Percentiles rank a stretch among this genome's conserved stretches.
Evolutionary conservation across 1,284 basidiomycete genomes (phyloP).

Genomic region (Farysia itapuensis): DNA sequence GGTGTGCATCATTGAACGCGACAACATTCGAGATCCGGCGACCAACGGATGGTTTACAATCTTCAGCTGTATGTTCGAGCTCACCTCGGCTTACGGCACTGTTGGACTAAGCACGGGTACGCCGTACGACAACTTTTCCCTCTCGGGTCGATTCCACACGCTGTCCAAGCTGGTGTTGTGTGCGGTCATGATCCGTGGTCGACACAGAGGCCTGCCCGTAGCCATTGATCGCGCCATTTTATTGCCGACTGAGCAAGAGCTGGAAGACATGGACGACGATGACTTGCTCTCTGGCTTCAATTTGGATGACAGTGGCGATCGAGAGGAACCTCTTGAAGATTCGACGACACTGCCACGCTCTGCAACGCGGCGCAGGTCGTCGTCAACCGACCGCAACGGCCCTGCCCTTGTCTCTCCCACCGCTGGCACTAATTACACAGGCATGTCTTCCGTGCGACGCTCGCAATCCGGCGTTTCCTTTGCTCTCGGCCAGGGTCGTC

Average conservation of each 20-base stretch:
- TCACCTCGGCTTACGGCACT: slow-evolving; percentile 72
- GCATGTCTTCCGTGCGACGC: slow-evolving; percentile 6
- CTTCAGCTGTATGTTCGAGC: slow-evolving; percentile 71
- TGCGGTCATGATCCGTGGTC: slow-evolving; percentile 84
- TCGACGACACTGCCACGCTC: too few species aligned
- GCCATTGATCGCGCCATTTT: slow-evolving; percentile 79
- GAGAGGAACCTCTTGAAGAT: too few species aligned
- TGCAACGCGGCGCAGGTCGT: too few species aligned
- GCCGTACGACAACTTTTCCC: slow-evolving; percentile 68
- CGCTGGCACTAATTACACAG: too few species aligned
- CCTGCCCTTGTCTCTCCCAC: too few species aligned
- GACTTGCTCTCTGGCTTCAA: too few species aligned
- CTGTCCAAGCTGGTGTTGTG: slow-evolving; percentile 81
- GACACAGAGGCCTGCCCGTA: slow-evolving; percentile 75
- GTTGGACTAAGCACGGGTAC: slow-evolving; percentile 69
- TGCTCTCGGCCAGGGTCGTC: slow-evolving; percentile 4
- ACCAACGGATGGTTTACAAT: slow-evolving; percentile 53
- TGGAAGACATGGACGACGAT: slow-evolving; percentile 43
- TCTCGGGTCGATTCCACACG: slow-evolving; percentile 75
- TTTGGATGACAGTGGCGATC: background rate
- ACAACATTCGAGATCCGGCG: slow-evolving; percentile 44
- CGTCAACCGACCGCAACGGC: too few species aligned
- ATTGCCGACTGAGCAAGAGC: slow-evolving; percentile 56
- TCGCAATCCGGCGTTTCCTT: slow-evolving; percentile 25
- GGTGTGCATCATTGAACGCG: slow-evolving; percentile 56